phyloP scores from a whole-genome alignment of 768 basidiomycete genomes.

The Kwoniella dejecticola region DNA sequence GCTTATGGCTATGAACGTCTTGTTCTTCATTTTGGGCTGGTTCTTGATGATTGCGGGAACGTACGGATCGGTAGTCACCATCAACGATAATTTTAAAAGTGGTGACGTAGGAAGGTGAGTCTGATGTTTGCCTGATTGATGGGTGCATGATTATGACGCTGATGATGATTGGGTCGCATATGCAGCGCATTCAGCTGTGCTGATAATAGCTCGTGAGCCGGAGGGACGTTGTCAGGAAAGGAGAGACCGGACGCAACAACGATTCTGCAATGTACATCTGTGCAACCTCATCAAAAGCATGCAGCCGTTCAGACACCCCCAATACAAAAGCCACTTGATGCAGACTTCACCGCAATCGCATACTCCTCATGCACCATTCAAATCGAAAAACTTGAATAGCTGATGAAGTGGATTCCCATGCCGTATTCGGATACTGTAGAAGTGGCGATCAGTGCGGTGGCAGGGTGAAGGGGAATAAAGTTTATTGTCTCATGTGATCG shows the following conservation, averaged over 20 bases:
- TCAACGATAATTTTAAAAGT: slow-evolving; percentile 18
- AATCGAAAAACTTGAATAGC: too few species aligned
- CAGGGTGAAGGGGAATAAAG: neutral
- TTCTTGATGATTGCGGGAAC: slow-evolving; percentile 26
- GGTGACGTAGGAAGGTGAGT: slow-evolving; percentile 11
- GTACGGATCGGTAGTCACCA: slow-evolving; percentile 17
- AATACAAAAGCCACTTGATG: too few species aligned
- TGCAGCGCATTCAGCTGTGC: slow-evolving; percentile 22
- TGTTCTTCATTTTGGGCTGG: slow-evolving; percentile 19
- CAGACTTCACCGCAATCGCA: too few species aligned
- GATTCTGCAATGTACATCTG: too few species aligned
- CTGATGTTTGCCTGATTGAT: too few species aligned
- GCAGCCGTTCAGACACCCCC: too few species aligned
- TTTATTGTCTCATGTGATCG: slow-evolving; percentile 10
- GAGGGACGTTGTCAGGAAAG: neutral
- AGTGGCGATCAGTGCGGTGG: slow-evolving; percentile 10
- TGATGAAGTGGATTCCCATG: too few species aligned
- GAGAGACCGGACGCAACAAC: too few species aligned
- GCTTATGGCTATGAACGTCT: slow-evolving; percentile 7
- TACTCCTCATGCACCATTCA: too few species aligned
- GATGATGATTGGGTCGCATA: neutral
- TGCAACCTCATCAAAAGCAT: too few species aligned
- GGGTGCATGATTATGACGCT: neutral
- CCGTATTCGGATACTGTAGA: neutral
- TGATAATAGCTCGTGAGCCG: slow-evolving; percentile 15